phyloP scores from a whole-genome alignment of 2,329 filamentous ascomycete genomes.

The Annulohypoxylon truncatum region DNA sequence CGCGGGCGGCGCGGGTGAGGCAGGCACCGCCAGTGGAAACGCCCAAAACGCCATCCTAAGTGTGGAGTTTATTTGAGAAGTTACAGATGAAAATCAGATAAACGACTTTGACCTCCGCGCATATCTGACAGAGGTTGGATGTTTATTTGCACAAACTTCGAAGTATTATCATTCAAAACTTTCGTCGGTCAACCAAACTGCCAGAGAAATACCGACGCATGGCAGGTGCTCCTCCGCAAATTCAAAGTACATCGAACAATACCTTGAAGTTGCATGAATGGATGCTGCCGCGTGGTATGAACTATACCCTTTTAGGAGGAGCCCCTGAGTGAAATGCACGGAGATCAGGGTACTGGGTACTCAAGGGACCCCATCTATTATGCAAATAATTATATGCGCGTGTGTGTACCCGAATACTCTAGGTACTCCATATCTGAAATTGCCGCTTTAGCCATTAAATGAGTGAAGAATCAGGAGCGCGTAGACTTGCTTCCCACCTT shows the following conservation, averaged over 20 bases:
- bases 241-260: slow-evolving; percentile 9
- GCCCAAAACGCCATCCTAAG: slow-evolving; percentile 22
- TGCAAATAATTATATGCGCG: slow-evolving; percentile 28
- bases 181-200: slow-evolving; percentile 20
- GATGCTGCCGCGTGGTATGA: slow-evolving; percentile 3
- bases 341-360: slow-evolving; percentile 25
- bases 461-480: slow-evolving; percentile 17
- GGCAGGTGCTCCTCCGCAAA: slow-evolving; percentile 9
- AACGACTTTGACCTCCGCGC: not conserved
- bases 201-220: slow-evolving; percentile 6
- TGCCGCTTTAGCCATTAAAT: slow-evolving; percentile 31
- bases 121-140: not conserved
- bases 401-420: slow-evolving; percentile 17
- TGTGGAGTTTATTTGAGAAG: slow-evolving; percentile 14
- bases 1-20: slow-evolving; percentile 24
- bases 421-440: slow-evolving; percentile 15
- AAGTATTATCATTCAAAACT: slow-evolving; percentile 17
- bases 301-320: slow-evolving; percentile 21
- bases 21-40: slow-evolving; percentile 29
- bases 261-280: slow-evolving; percentile 20
- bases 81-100: slow-evolving; percentile 17
- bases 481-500: slow-evolving; percentile 21
- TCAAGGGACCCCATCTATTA: slow-evolving; percentile 21
- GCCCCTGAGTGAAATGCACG: slow-evolving; percentile 27
- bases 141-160: not conserved